Evolutionary conservation across 192 early-diverging fungal species (phyloP).

Genomic region (Diversispora epigaea): DNA sequence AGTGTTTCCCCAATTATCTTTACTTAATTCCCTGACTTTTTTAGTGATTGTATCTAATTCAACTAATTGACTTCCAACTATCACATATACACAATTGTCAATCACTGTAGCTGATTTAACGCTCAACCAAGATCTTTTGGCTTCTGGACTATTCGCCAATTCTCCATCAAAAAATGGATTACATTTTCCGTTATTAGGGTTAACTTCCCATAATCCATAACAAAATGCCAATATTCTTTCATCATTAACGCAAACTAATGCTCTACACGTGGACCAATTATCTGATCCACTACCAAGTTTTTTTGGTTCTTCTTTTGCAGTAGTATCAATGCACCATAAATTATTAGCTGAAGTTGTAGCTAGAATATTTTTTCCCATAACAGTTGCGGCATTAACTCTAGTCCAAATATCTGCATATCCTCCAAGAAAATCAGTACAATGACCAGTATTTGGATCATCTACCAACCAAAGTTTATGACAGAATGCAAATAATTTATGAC

Average conservation of each 20-base stretch:
- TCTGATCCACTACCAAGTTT: constrained; percentile 31
- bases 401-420: constrained; percentile 28
- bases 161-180: constrained; percentile 27
- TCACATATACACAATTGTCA: constrained; percentile 19
- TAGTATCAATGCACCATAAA: constrained; percentile 30
- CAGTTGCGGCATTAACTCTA: constrained; percentile 27
- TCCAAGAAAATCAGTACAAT: constrained; percentile 29
- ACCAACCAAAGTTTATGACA: constrained; percentile 34
- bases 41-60: constrained; percentile 27
- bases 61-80: constrained; percentile 6
- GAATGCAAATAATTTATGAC: constrained; percentile 30
- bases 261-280: constrained; percentile 29
- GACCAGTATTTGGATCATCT: constrained; percentile 29
- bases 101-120: constrained; percentile 20
- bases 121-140: constrained; percentile 19
- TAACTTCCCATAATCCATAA: constrained; percentile 29
- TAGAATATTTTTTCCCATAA: constrained; percentile 13
- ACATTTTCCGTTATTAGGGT: background rate
- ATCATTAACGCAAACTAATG: constrained; percentile 16
- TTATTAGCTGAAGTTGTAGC: constrained; percentile 33
- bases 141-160: background rate
- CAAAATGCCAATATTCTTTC: constrained; percentile 23
- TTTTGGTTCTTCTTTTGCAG: background rate
- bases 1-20: constrained; percentile 7
- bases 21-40: constrained; percentile 17